A percentile compares a stretch with the other conserved stretches of the same genome.
Evolutionary conservation across 2,329 filamentous ascomycete species (phyloP).

Genomic region (Penicillium frequentans): DNA sequence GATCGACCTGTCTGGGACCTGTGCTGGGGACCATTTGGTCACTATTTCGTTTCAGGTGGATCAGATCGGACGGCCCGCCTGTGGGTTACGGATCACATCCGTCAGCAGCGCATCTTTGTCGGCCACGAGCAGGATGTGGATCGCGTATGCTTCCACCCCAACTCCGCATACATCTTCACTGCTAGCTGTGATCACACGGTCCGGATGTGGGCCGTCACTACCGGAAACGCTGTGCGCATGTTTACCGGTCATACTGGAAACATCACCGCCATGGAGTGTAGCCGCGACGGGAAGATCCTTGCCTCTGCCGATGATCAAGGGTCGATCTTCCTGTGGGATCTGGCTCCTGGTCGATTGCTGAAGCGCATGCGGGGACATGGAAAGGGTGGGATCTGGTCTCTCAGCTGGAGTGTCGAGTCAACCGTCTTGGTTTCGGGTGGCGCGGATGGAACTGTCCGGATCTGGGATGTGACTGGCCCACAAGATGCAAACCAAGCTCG

Average conservation of each 20-base stretch:
- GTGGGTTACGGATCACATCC: slow-evolving; percentile 91
- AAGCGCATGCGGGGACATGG: slow-evolving; percentile 94
- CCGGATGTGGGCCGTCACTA: slow-evolving; percentile 94
- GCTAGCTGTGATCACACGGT: slow-evolving; percentile 91
- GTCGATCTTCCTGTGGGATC: slow-evolving; percentile 91
- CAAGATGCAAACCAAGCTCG: slow-evolving; percentile 59
- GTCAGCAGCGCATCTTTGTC: slow-evolving; percentile 81
- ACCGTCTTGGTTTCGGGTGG: slow-evolving; percentile 87
- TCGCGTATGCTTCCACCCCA: slow-evolving; percentile 88
- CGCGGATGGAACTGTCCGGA: slow-evolving; percentile 85
- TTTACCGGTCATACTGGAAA: slow-evolving; percentile 90
- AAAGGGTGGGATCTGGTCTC: slow-evolving; percentile 88
- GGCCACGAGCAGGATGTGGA: slow-evolving; percentile 95
- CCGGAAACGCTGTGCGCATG: slow-evolving; percentile 82
- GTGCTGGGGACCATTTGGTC: slow-evolving; percentile 86
- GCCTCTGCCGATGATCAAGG: slow-evolving; percentile 86
- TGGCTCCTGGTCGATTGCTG: slow-evolving; percentile 78
- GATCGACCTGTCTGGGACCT: slow-evolving; percentile 86
- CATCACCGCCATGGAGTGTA: slow-evolving; percentile 80
- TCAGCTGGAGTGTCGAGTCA: slow-evolving; percentile 92
- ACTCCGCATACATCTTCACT: slow-evolving; percentile 90
- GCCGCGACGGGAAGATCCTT: slow-evolving; percentile 84
- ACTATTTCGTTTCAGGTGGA: slow-evolving; percentile 87
- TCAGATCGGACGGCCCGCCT: slow-evolving; percentile 88
- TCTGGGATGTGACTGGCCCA: slow-evolving; percentile 85